Base-by-base conservation (phyloP, 352 stramenopile species). In the Lagenidium sp. region DNA sequence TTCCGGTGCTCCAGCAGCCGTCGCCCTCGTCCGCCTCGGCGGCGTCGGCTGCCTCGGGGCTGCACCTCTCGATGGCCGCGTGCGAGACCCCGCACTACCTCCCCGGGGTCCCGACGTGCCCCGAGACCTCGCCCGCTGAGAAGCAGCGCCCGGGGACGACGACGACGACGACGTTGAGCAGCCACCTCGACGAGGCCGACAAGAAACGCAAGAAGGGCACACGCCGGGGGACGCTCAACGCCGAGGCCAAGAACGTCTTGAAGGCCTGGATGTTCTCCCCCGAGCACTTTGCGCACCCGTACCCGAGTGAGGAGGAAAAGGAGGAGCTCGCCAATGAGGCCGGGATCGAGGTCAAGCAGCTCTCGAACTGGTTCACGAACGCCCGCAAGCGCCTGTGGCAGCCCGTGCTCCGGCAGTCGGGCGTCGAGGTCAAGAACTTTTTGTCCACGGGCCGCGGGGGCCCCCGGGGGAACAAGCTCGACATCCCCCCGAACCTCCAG, bases 201-300 rank as follows among this genome's bases (percentile, higher is more conserved):
- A 60, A 71, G 51, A 67, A 71, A n/a, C 55, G 56, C 32, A 93
- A 93, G 59, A 90, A 88, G 41, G 80, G 80, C 7, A 89, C 81
- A 23, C 78, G 81, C 2, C 65, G 81, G 28, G 81, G 81, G 25
- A 93, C 78, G 15, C 63, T 93, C 21, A 84, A 91, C 47, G 68
- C 77, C 1, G 78, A 89, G 24, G 81, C 81, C 24, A 93, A 93
- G 65, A 89, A 75, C 50, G 75, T 93, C 39, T 54, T 93, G 10
- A 93, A 93, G 50, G 81, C 81, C 11, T 93, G 81, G 81, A 93
- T 93, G 81, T 93, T 93, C 47, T 89, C 78, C 35, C 78, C 81
- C 12, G 81, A 89, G 41, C 78, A 93, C 58, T 91, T 93, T 62
- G 76, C 76, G 8, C 81, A 93, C 42, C 81, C 81, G 29, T 93